Base-by-base conservation (phyloP, 805 yeast genomes). In the Wickerhamomyces bovis region DNA sequence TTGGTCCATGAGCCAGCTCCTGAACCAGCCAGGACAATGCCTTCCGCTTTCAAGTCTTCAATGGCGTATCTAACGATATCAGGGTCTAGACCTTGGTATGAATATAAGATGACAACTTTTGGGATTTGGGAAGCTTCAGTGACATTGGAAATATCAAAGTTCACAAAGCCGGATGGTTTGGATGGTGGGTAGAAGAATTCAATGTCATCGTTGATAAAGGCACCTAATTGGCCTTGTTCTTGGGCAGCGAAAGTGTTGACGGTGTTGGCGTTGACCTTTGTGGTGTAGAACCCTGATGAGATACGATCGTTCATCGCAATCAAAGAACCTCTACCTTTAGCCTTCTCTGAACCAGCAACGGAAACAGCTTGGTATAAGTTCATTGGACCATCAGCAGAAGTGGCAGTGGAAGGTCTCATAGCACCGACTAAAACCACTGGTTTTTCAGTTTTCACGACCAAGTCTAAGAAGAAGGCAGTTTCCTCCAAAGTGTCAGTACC, bases 401-500 rank as follows among this genome's bases (percentile, higher is more conserved):
- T 73, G 30, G 85, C 81, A 11, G 85, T 79, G 9, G 83, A 75
- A 1, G 89, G 89, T 61, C 88, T 72, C 89, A 82, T 82, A 6
- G 84, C 78, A 7, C 89, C 89, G 48, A 40, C 60, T 8, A 56
- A 49, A 61, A 46, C 76, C 38, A 75, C 66, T 35, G 62, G 62
- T 44, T 58, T 58, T 41, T 54, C 57, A n/a, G 60, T 42, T 35
- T 66, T 58, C 30, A 75, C 55, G 10, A 78, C 71, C 44, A 75
- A 64, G 50, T 80, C 83, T 33, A 81, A 63, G 60, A 81, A 81
- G 57, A 81, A 80, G 0, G 85, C 78, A 8, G 87, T 80, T 58
- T 81, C 87, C 44, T 82, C 81, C 67, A 80, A 69, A 2, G 85
- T 77, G 55, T 81, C 87, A 8, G 87, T 81, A n/a, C 87, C 87